phyloP scores from a whole-genome alignment of 805 yeast species.

The Schwanniomyces pseudopolymorphus region DNA sequence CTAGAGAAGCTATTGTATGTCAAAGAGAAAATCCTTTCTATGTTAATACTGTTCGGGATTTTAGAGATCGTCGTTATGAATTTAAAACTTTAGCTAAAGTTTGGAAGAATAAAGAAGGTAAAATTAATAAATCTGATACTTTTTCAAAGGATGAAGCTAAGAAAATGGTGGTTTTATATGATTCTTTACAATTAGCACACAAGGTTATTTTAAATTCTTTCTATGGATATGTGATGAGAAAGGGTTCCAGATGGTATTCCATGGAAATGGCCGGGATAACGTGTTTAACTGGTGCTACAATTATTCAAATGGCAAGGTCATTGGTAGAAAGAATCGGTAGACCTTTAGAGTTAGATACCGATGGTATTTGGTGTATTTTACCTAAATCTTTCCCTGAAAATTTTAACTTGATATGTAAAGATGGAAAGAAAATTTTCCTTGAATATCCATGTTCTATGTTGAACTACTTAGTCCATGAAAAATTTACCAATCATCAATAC shows the following conservation, averaged over 20 bases:
- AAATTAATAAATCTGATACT: slow-evolving; percentile 51
- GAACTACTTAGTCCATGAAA: slow-evolving; percentile 86
- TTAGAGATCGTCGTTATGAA: slow-evolving; percentile 94
- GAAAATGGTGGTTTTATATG: slow-evolving; percentile 91
- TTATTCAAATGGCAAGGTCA: slow-evolving; percentile 94
- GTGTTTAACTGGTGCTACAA: slow-evolving; percentile 95
- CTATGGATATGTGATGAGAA: slow-evolving; percentile 98
- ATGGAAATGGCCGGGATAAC: slow-evolving; percentile 99
- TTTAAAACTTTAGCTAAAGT: slow-evolving; percentile 90
- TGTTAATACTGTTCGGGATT: slow-evolving; percentile 88
- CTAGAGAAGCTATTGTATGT: slow-evolving; percentile 90
- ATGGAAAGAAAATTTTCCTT: slow-evolving; percentile 73
- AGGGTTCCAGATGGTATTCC: slow-evolving; percentile 98
- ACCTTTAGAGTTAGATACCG: slow-evolving; percentile 95
- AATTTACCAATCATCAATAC: slow-evolving; percentile 92
- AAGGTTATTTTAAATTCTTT: slow-evolving; percentile 95
- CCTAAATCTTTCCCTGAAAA: slow-evolving; percentile 94
- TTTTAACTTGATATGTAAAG: slow-evolving; percentile 63
- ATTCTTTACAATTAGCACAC: slow-evolving; percentile 94
- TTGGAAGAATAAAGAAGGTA: slow-evolving; percentile 81
- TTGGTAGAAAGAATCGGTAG: slow-evolving; percentile 91
- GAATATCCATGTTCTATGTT: slow-evolving; percentile 97
- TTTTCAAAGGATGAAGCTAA: slow-evolving; percentile 82
- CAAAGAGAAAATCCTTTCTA: slow-evolving; percentile 98
- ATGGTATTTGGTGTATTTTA: slow-evolving; percentile 98